Percentiles rank a stretch among this genome's conserved stretches.
These are phyloP conservation scores for Hanseniaspora lachancei DNA, from an alignment of 805 yeast genomes.

Conservation along the genomic window DNA sequence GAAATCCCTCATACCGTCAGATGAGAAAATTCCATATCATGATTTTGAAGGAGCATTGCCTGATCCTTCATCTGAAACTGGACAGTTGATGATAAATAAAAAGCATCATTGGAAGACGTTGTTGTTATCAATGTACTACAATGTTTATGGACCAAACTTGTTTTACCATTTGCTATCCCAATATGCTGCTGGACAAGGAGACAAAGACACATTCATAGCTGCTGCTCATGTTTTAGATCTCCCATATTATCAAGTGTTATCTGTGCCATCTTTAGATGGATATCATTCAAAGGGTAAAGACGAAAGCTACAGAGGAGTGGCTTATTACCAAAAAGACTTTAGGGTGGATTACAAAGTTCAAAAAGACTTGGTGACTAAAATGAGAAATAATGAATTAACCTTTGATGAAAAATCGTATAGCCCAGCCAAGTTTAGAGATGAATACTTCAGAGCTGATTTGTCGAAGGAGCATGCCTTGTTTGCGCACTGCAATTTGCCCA, in stretches of 20 bases:
- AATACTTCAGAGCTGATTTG: conserved; percentile 13
- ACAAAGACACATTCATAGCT: conserved; percentile 60
- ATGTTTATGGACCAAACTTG: conserved; percentile 50
- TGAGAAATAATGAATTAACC: neutral
- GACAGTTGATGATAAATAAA: conserved; percentile 54
- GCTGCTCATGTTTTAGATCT: conserved; percentile 41
- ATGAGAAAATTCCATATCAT: conserved; percentile 34
- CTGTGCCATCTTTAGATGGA: conserved; percentile 30
- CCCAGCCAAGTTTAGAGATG: conserved; percentile 10
- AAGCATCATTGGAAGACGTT: conserved; percentile 44
- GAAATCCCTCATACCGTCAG: conserved; percentile 17
- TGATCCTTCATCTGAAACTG: conserved; percentile 61
- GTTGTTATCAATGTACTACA: conserved; percentile 50
- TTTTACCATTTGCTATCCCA: conserved; percentile 61
- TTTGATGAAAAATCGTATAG: conserved; percentile 11
- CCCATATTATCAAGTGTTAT: conserved; percentile 38
- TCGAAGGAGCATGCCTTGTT: conserved; percentile 24
- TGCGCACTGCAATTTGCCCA: conserved; percentile 32
- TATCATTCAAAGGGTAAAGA: conserved; percentile 20
- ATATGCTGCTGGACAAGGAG: conserved; percentile 70
- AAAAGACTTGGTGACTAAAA: conserved; percentile 3
- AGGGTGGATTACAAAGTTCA: conserved; percentile 37
- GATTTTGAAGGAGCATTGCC: conserved; percentile 54
- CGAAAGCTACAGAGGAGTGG: conserved; percentile 46
- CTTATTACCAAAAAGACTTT: conserved; percentile 68